Percentiles rank a stretch among this genome's conserved stretches.
phyloP scores from a whole-genome alignment of 768 basidiomycete species.

The Porpolomopsis calyptriformis region DNA sequence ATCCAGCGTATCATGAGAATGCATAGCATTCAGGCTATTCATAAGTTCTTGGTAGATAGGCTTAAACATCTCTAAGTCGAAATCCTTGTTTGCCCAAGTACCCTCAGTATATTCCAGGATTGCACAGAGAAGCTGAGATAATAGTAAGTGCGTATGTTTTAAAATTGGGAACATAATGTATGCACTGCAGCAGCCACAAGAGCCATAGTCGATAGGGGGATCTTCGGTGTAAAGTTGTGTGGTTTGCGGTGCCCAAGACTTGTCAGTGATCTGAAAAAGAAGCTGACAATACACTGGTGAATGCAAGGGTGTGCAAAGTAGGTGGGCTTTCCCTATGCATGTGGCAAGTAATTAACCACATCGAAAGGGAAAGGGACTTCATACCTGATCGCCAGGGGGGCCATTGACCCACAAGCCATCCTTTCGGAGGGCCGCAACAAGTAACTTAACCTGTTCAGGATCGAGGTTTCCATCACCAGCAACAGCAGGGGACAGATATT shows the following conservation, averaged over 20 bases:
- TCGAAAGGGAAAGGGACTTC: too few relatives aligned
- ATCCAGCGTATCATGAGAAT: not conserved
- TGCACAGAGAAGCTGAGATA: not conserved
- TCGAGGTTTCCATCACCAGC: not conserved
- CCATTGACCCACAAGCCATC: not conserved
- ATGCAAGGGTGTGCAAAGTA: not conserved
- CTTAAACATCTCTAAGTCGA: not conserved
- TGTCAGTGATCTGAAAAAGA: not conserved
- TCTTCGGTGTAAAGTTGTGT: not conserved
- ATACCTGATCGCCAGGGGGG: too few relatives aligned
- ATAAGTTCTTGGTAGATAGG: not conserved
- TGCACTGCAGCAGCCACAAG: not conserved
- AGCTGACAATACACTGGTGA: not conserved
- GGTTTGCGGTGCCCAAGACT: not conserved
- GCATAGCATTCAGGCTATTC: not conserved
- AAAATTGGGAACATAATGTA: not conserved
- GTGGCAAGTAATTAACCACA: not conserved
- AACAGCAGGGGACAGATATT: not conserved
- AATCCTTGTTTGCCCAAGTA: not conserved
- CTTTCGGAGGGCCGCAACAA: not conserved
- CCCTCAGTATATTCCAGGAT: not conserved
- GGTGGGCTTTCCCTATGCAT: not conserved
- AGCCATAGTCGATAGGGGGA: not conserved
- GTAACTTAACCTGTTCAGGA: not conserved
- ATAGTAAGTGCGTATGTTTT: not conserved